A percentile compares a stretch with the other conserved stretches of the same genome.
These are phyloP conservation scores for Endoconidiophora polonica DNA, from an alignment of 2,329 filamentous ascomycete genomes.

Conservation along the genomic window DNA sequence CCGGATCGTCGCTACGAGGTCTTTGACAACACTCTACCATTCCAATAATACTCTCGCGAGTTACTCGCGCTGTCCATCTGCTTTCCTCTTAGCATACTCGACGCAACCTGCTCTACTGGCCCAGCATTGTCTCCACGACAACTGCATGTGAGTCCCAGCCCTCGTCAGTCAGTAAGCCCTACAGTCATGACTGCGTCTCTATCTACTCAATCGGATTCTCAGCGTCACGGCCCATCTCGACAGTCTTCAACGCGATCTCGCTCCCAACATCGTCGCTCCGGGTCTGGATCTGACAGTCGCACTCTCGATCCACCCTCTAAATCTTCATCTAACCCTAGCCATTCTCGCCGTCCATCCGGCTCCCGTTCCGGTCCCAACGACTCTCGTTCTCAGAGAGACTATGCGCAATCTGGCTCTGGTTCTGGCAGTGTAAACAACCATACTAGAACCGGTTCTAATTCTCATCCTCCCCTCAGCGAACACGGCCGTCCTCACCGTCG, in stretches of 20 bases:
- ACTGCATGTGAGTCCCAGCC: no score
- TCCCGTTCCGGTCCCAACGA: slow-evolving; percentile 10
- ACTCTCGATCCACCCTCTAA: slow-evolving; percentile 1
- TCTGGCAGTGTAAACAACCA: slow-evolving; percentile 6
- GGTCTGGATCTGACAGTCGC: slow-evolving; percentile 9
- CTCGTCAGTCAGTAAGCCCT: neutral
- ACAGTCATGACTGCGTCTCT: slow-evolving; percentile 12
- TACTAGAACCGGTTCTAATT: slow-evolving; percentile 4
- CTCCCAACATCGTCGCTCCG: slow-evolving; percentile 11
- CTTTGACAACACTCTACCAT: no score
- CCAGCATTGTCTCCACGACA: no score
- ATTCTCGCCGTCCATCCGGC: slow-evolving; percentile 7
- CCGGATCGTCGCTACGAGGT: no score
- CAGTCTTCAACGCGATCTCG: slow-evolving; percentile 10
- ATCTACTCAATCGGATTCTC: slow-evolving; percentile 11
- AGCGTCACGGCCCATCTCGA: slow-evolving; percentile 10
- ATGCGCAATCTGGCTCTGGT: slow-evolving; percentile 11
- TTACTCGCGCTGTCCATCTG: no score
- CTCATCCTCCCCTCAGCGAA: slow-evolving; percentile 12
- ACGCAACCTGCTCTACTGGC: no score
- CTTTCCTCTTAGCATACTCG: no score
- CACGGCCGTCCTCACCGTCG: slow-evolving; percentile 13
- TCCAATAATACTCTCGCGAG: no score
- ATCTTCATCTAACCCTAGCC: slow-evolving; percentile 1
- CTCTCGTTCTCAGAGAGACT: slow-evolving; percentile 9